Evolutionary conservation across 306 rosid species (phyloP).

Genomic region (Dicorynia guianensis): DNA sequence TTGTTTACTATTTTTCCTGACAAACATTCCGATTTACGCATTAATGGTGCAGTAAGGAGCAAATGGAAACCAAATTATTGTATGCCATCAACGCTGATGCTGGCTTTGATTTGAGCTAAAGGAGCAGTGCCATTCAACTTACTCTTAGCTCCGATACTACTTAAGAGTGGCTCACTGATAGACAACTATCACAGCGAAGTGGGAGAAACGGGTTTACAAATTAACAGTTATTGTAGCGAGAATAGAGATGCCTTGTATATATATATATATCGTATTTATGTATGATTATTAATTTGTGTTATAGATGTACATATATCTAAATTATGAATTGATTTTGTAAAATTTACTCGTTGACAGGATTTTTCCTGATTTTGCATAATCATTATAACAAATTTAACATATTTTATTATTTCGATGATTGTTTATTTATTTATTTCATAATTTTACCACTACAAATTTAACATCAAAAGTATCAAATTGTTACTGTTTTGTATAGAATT

Average conservation of each 20-base stretch:
- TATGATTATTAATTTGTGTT: conserved; percentile 28
- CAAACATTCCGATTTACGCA: conserved; percentile 15
- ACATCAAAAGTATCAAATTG: too few relatives aligned
- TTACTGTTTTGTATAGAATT: too few relatives aligned
- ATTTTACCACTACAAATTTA: too few relatives aligned
- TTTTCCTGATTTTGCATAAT: conserved; percentile 18
- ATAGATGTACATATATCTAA: conserved; percentile 51
- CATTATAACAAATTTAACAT: conserved; percentile 16
- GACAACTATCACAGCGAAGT: conserved; percentile 33
- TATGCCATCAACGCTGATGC: conserved; percentile 95
- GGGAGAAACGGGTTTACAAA: conserved; percentile 5
- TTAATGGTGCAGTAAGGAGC: conserved; percentile 77
- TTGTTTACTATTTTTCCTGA: conserved; percentile 17
- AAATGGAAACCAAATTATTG: conserved; percentile 81
- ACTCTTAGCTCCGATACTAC: conserved; percentile 6
- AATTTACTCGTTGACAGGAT: conserved; percentile 7
- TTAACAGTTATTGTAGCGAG: conserved; percentile 31
- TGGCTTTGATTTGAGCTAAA: conserved; percentile 94
- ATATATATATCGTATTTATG: conserved; percentile 26
- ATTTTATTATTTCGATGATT: too few relatives aligned
- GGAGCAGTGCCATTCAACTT: conserved; percentile 28
- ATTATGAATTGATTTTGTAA: conserved; percentile 41
- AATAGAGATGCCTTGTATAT: conserved; percentile 37
- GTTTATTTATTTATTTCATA: too few relatives aligned
- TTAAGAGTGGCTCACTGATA: conserved; percentile 10